These are phyloP conservation scores for Lactarius deliciosus DNA, from an alignment of 768 basidiomycete species.

Conservation along the genomic window DNA sequence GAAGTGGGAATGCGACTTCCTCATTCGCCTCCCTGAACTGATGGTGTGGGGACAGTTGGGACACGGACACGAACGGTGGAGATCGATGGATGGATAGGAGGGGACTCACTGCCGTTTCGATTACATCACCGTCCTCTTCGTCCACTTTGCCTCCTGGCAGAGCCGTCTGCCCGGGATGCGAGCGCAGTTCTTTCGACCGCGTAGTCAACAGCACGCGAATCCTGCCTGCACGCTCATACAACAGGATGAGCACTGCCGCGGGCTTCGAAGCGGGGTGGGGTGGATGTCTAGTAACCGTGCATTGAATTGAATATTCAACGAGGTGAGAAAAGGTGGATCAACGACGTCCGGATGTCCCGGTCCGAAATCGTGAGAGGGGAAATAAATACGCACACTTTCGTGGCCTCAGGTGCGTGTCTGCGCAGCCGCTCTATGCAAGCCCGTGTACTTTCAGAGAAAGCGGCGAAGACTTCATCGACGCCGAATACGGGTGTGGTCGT, in stretches of 20 bases:
- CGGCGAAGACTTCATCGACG: slow-evolving; percentile 1
- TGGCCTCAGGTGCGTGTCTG: slow-evolving; percentile 13
- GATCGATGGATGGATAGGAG: background rate
- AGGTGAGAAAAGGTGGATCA: background rate
- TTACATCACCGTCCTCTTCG: slow-evolving; percentile 56
- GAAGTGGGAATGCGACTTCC: slow-evolving; percentile 71
- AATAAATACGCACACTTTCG: slow-evolving; percentile 12
- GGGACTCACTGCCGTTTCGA: slow-evolving; percentile 71
- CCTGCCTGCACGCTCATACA: slow-evolving; percentile 68
- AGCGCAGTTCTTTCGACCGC: slow-evolving; percentile 69
- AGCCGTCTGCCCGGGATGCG: slow-evolving; percentile 81
- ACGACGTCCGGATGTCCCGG: background rate
- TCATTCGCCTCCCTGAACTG: slow-evolving; percentile 84
- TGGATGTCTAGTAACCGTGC: background rate
- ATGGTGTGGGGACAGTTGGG: background rate
- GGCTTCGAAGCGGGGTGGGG: slow-evolving; percentile 44
- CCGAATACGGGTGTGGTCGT: background rate
- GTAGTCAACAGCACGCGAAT: slow-evolving; percentile 84
- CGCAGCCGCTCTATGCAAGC: slow-evolving; percentile 23
- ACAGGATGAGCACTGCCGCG: slow-evolving; percentile 75
- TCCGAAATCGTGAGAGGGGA: background rate
- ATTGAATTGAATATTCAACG: background rate
- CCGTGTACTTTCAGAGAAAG: slow-evolving; percentile 19
- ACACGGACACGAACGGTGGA: background rate
- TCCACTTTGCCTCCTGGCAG: slow-evolving; percentile 82